Base-by-base conservation (phyloP, 2,329 filamentous ascomycete species). In the Pyricularia grisea region DNA sequence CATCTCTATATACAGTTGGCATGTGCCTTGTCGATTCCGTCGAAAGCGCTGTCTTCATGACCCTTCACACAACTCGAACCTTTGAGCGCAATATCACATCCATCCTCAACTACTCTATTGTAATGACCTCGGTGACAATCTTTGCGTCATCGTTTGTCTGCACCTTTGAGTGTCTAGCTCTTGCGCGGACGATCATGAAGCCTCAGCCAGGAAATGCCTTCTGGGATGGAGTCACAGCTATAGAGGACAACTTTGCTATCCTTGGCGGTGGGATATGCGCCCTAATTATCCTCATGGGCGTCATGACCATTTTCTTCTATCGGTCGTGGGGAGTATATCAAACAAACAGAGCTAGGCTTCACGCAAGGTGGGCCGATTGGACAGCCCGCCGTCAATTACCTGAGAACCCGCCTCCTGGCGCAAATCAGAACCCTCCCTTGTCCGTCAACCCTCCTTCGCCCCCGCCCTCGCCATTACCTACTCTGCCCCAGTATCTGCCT, bases 1-100 rank as follows among this genome's bases (percentile, higher is more conserved):
- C 7, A 1, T 50, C 42, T n/a, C 20, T 50, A 1, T 7, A 1
- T 9, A n/a, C 20, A 61, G 92, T 91, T 0, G 95, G 93, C 70
- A 98, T 99, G 95, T 97, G 94, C 77, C 84, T 98, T 27, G 83
- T 98, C 6, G 95, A 98, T 78, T 97, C 94, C 0, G 91, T 90
- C 0, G 95, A 98, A 74, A 94, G 94, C 28, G 94, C 94, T 0
- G 84, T 97, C 25, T 98, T 98, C 94, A 94, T 97, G 87, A 90
- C 91, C 0, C 83, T 98, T 0, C 98, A 99, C 79, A 93, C 94
- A 0, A 91, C 90, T 58, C 92, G 87, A 71, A 83, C 90, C 33
- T 89, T 96, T 65, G 89, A 92, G 0, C 84, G 91, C 69, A 94
- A 98, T 75, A 86, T 86, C 0, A 88, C 98, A n/a, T 93, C 94